phyloP scores from a whole-genome alignment of 2,329 filamentous ascomycete genomes.

The Nemania sp. region DNA sequence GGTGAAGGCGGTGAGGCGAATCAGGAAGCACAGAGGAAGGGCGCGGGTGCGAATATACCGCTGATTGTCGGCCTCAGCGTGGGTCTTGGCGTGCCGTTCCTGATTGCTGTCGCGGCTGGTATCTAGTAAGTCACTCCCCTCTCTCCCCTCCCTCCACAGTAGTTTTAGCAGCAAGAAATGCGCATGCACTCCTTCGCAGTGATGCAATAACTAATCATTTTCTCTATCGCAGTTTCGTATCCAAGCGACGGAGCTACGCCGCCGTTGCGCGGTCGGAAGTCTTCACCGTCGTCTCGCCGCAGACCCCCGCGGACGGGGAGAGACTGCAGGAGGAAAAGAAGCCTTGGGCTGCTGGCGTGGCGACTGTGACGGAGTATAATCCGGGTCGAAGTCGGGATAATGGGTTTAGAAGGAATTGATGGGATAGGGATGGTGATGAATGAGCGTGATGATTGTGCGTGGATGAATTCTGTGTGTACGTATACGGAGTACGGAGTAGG shows the following conservation, averaged over 20 bases:
- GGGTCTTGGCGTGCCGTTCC: slow-evolving; percentile 47
- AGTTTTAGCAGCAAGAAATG: neutral
- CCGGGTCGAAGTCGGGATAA: neutral
- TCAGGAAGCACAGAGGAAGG: slow-evolving; percentile 26
- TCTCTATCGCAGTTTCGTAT: slow-evolving; percentile 21
- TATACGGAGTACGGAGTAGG: too few relatives aligned
- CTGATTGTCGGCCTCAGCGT: slow-evolving; percentile 54
- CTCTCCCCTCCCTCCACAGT: neutral
- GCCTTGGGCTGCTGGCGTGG: neutral
- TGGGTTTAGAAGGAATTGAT: neutral
- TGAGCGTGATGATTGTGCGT: too few relatives aligned
- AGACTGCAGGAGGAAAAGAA: slow-evolving; percentile 8
- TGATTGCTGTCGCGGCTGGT: slow-evolving; percentile 39
- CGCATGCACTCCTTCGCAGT: neutral
- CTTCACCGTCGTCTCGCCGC: slow-evolving; percentile 19
- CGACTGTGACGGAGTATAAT: neutral
- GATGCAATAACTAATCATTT: slow-evolving; percentile 21
- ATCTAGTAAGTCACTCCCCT: slow-evolving; percentile 39
- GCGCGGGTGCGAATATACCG: slow-evolving; percentile 45
- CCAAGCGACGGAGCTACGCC: slow-evolving; percentile 25
- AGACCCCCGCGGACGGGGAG: neutral
- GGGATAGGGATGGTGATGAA: too few relatives aligned
- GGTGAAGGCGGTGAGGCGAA: slow-evolving; percentile 25
- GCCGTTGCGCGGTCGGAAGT: slow-evolving; percentile 18
- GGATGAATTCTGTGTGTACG: too few relatives aligned